Conservation (phyloP, 108 stramenopile species). For the Nitzschia inconspicua region DNA sequence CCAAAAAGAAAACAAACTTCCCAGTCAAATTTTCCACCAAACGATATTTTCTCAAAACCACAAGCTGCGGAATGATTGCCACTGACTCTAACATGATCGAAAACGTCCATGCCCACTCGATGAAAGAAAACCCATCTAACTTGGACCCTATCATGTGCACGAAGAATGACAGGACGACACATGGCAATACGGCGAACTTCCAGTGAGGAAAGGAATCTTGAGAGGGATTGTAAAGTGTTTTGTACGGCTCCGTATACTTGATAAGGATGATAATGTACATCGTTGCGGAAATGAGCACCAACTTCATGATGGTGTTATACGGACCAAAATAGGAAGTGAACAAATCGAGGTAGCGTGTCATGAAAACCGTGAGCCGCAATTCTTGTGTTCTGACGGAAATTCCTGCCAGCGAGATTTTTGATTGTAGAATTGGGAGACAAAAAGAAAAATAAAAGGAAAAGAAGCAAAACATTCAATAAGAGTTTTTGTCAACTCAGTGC, state of each 20-base stretch:
- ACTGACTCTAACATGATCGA: slow-evolving; percentile 94
- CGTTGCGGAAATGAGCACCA: slow-evolving; percentile 93
- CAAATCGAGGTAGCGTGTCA: slow-evolving; percentile 89
- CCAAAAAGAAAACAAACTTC: slow-evolving; percentile 98
- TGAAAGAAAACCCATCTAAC: slow-evolving; percentile 26
- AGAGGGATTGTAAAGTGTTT: slow-evolving; percentile 92
- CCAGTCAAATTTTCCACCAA: slow-evolving; percentile 99
- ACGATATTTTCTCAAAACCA: slow-evolving; percentile 94
- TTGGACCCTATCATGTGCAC: slow-evolving; percentile 73
- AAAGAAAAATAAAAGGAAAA: neutral
- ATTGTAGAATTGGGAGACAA: neutral
- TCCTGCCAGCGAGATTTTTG: slow-evolving; percentile 35
- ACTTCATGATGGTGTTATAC: slow-evolving; percentile 97
- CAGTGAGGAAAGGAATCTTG: slow-evolving; percentile 98
- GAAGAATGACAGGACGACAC: slow-evolving; percentile 76
- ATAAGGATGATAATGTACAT: slow-evolving; percentile 94
- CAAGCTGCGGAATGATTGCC: slow-evolving; percentile 96
- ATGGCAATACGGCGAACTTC: slow-evolving; percentile 94
- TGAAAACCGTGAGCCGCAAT: slow-evolving; percentile 95
- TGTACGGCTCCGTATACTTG: slow-evolving; percentile 84
- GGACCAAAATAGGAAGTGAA: slow-evolving; percentile 89
- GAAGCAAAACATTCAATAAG: neutral
- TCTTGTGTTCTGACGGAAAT: slow-evolving; percentile 98
- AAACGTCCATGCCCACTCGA: slow-evolving; percentile 94
- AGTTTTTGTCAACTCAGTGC: neutral